phyloP scores from a whole-genome alignment of 352 stramenopile genomes.

The Phytophthora foliorum region DNA sequence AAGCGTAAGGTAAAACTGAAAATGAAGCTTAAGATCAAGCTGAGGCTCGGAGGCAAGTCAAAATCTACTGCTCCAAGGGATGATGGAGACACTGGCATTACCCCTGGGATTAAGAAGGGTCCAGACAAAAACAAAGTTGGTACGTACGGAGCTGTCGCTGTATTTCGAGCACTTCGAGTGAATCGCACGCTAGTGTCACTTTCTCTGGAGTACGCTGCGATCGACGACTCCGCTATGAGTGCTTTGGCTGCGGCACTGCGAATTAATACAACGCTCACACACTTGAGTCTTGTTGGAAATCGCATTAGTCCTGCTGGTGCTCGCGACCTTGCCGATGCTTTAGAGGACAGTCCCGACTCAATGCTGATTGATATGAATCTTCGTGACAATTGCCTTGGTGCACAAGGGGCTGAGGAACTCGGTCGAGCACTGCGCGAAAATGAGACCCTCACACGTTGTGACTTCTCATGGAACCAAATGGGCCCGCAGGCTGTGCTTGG shows the following conservation, averaged over 20 bases:
- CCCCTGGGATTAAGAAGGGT: conserved; percentile 10
- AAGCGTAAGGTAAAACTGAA: conserved; percentile 8
- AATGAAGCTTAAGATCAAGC: conserved; percentile 19
- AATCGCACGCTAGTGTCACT: conserved; percentile 64
- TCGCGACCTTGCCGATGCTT: conserved; percentile 57
- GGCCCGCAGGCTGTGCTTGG: conserved; percentile 51
- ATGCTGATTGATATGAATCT: conserved; percentile 69
- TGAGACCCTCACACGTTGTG: conserved; percentile 71
- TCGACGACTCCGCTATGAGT: conserved; percentile 62
- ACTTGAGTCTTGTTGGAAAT: conserved; percentile 64
- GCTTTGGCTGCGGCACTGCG: conserved; percentile 70
- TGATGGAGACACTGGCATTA: neutral
- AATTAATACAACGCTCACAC: conserved; percentile 66
- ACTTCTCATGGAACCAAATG: conserved; percentile 77
- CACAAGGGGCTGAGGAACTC: conserved; percentile 50
- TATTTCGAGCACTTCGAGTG: conserved; percentile 65
- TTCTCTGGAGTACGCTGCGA: conserved; percentile 51
- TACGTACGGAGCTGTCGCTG: conserved; percentile 39
- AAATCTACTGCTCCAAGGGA: conserved; percentile 1
- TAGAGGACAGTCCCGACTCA: conserved; percentile 72
- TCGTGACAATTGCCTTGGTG: conserved; percentile 61
- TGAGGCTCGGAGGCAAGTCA: conserved; percentile 5
- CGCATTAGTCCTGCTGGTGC: conserved; percentile 58
- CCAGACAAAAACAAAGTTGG: conserved; percentile 36
- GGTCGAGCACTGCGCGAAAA: conserved; percentile 68